A percentile compares a stretch with the other conserved stretches of the same genome.
Conservation (phyloP, 2,329 filamentous ascomycete species). For the Xylaria sp. region DNA sequence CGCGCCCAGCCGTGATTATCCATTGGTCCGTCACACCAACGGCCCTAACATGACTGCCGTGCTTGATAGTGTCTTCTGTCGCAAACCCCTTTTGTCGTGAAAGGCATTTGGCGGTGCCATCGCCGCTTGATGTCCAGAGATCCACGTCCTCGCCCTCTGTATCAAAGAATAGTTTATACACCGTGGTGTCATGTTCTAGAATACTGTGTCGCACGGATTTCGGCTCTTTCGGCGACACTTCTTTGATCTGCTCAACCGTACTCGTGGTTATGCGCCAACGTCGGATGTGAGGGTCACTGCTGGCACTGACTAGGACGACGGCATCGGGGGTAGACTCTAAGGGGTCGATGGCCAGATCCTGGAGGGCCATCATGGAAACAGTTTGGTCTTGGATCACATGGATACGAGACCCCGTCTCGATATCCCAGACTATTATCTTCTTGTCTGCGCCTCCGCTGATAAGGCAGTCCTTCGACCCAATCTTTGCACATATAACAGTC, state of each 20-base stretch:
- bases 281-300: conserved; percentile 82
- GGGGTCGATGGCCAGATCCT: conserved; percentile 81
- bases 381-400: conserved; percentile 81
- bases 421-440: conserved; percentile 86
- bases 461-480: conserved; percentile 71
- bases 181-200: conserved; percentile 86
- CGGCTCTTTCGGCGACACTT: conserved; percentile 55
- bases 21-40: conserved; percentile 79
- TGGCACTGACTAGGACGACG: conserved; percentile 77
- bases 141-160: conserved; percentile 70
- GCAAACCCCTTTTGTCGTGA: conserved; percentile 74
- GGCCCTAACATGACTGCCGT: conserved; percentile 91
- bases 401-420: conserved; percentile 72
- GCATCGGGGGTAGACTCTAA: conserved; percentile 60
- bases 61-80: conserved; percentile 75
- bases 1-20: conserved; percentile 87
- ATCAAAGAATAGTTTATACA: conserved; percentile 84
- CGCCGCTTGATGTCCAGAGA: conserved; percentile 92
- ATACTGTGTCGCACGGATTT: conserved; percentile 64
- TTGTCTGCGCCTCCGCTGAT: conserved; percentile 82
- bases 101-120: conserved; percentile 86
- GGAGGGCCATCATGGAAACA: conserved; percentile 77
- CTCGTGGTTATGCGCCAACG: conserved; percentile 73
- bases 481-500: conserved; percentile 70
- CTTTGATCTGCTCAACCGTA: conserved; percentile 64